Percentiles rank a stretch among this genome's conserved stretches.
These are phyloP conservation scores for Hyaloscypha hepaticicola DNA, from an alignment of 495 filamentous ascomycete species.

Conservation along the genomic window DNA sequence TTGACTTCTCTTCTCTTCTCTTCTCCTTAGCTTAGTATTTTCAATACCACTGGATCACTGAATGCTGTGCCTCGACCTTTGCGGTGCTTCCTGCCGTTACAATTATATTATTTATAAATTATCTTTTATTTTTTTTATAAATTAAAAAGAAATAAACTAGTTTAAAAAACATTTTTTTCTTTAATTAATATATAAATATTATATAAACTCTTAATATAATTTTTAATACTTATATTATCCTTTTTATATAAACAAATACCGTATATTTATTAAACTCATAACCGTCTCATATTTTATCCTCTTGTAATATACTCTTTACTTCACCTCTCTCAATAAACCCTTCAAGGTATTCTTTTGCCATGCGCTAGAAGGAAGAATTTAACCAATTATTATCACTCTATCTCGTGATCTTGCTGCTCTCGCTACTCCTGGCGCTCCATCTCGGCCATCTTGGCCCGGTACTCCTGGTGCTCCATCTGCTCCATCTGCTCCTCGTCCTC, in stretches of 20 bases:
- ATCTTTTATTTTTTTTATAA: too few species aligned
- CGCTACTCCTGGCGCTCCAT: not conserved
- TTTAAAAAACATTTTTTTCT: too few species aligned
- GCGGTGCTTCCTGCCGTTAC: too few species aligned
- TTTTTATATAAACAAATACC: not conserved
- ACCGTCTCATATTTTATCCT: too few species aligned
- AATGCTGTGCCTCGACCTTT: too few species aligned
- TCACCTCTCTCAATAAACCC: not conserved
- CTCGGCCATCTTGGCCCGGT: not conserved
- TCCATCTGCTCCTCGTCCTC: not conserved
- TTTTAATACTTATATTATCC: not conserved
- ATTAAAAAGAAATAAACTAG: too few species aligned
- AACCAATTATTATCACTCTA: not conserved
- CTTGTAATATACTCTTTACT: not conserved
- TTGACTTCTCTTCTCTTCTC: too few species aligned
- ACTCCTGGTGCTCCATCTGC: not conserved
- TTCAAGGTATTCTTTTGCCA: not conserved
- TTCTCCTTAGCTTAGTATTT: too few species aligned
- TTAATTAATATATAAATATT: too few species aligned
- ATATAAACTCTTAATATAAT: not conserved
- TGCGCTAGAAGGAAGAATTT: not conserved
- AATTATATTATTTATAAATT: too few species aligned
- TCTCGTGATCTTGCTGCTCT: not conserved
- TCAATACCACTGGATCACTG: too few species aligned
- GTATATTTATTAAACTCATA: not conserved